Conservation (phyloP, 2,329 filamentous ascomycete species). For the Eurotiales sp. region DNA sequence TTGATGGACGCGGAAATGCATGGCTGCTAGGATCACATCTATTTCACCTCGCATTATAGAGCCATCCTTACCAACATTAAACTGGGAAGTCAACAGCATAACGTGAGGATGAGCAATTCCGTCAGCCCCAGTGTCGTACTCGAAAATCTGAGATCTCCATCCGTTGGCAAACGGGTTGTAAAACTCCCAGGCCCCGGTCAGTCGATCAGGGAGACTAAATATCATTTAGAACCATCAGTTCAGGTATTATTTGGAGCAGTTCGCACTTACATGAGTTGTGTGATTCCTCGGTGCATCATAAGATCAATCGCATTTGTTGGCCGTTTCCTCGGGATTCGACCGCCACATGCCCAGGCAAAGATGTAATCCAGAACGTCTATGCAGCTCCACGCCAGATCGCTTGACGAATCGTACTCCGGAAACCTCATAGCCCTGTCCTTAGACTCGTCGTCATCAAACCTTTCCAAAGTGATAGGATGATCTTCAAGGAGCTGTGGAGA, state of each 20-base stretch:
- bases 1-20: constrained; percentile 3
- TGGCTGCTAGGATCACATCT: constrained; percentile 2
- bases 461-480: background rate
- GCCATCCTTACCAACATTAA: background rate
- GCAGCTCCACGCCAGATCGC: background rate
- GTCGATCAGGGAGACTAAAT: no score
- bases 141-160: background rate
- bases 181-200: no score
- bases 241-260: no score
- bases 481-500: background rate
- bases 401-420: background rate
- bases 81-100: constrained; percentile 1
- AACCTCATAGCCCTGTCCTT: background rate
- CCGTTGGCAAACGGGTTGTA: background rate
- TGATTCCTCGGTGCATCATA: no score
- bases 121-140: constrained; percentile 2
- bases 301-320: no score
- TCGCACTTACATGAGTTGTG: no score
- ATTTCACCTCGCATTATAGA: constrained; percentile 4
- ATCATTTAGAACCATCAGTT: no score
- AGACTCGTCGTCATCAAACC: background rate
- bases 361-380: background rate
- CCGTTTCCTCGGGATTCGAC: no score
- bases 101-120: no score
- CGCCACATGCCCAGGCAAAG: background rate